These are phyloP conservation scores for Colletotrichum shisoi DNA, from an alignment of 2,329 filamentous ascomycete species.

Conservation along the genomic window DNA sequence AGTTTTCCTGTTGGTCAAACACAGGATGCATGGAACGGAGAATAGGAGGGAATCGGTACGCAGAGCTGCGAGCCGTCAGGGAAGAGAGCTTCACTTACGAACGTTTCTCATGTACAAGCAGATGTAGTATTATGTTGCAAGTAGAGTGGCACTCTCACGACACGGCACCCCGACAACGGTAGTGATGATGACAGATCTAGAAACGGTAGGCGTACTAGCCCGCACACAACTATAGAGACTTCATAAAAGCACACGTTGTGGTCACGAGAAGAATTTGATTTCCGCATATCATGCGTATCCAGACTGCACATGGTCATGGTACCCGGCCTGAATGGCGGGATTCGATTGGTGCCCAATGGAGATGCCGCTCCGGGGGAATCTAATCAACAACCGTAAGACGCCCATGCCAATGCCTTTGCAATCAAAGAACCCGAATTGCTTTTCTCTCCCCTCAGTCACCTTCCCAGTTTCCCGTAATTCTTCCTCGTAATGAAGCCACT, in stretches of 20 bases:
- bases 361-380: conserved; percentile 29
- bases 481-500: conserved; percentile 46
- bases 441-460: conserved; percentile 8
- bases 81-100: neutral
- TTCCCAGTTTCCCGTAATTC: conserved; percentile 16
- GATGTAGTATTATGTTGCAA: conserved; percentile 17
- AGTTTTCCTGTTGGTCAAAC: too few species aligned
- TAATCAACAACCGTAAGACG: conserved; percentile 40
- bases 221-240: too few species aligned
- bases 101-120: conserved; percentile 23
- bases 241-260: neutral
- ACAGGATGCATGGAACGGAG: neutral
- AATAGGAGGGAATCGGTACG: too few species aligned
- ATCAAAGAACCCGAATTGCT: conserved; percentile 37
- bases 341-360: conserved; percentile 34
- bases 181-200: too few species aligned
- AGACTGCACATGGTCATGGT: conserved; percentile 30
- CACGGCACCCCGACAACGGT: neutral
- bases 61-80: neutral
- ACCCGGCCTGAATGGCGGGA: conserved; percentile 28
- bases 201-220: neutral
- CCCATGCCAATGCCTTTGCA: conserved; percentile 40
- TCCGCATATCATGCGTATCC: conserved; percentile 14
- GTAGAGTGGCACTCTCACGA: conserved; percentile 1
- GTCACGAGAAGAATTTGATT: neutral